Conservation (phyloP, 352 stramenopile genomes). For the Globisporangium barbulae region DNA sequence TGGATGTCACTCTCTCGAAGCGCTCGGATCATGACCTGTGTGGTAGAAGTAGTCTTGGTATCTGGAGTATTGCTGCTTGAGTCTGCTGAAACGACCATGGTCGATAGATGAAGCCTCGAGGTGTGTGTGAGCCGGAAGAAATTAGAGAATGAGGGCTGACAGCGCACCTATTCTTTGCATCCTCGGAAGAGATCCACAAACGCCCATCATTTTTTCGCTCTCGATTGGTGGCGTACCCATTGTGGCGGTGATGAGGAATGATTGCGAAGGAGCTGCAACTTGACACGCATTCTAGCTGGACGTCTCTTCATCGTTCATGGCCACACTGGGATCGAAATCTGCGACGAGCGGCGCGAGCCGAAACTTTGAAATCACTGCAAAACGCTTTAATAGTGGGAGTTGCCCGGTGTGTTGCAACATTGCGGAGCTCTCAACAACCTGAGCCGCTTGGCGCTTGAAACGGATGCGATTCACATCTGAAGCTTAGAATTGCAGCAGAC, state of each 20-base stretch:
- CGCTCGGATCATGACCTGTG: constrained; percentile 1
- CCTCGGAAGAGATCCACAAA: no score
- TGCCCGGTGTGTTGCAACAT: no score
- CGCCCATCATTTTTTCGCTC: no score
- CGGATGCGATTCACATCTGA: neutral
- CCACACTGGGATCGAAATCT: no score
- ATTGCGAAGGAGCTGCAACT: neutral
- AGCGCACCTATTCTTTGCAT: no score
- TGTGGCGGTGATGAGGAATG: neutral
- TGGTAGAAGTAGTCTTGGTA: neutral
- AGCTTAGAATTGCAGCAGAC: neutral
- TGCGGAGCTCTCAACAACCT: neutral
- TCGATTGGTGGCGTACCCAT: neutral
- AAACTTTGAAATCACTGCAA: no score
- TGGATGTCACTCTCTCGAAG: constrained; percentile 9
- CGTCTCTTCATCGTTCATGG: neutral
- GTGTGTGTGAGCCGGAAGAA: neutral
- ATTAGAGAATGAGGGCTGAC: neutral
- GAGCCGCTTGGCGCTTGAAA: neutral
- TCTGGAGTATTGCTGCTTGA: neutral
- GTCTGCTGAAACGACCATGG: neutral
- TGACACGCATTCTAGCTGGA: neutral
- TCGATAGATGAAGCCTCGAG: neutral
- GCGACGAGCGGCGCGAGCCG: no score
- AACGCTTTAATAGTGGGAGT: no score